Evolutionary conservation across 169 alveolate genomes (phyloP).

Genomic region (Plasmodium fragile): DNA sequence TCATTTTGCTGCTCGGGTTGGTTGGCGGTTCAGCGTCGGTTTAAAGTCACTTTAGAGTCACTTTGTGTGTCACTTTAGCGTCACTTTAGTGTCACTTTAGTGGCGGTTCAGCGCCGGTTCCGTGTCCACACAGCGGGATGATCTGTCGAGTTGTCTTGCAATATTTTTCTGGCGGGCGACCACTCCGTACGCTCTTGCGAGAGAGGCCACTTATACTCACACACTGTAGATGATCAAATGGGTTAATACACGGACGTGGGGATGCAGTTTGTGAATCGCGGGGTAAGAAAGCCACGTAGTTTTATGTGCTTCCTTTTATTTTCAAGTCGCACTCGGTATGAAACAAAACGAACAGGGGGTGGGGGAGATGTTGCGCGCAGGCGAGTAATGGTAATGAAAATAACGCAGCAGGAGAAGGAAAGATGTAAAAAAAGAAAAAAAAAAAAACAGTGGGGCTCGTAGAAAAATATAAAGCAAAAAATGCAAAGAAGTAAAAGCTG

Average conservation of each 20-base stretch:
- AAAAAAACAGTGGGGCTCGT: neutral
- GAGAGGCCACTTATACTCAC: neutral
- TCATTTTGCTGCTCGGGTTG: slow-evolving; percentile 47
- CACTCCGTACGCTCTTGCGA: slow-evolving; percentile 6
- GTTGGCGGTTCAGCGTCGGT: neutral
- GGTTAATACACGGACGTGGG: neutral
- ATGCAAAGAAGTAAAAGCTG: neutral
- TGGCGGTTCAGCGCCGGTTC: too few species aligned
- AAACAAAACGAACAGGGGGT: neutral
- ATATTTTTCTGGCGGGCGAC: neutral
- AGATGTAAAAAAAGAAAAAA: neutral
- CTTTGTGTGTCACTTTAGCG: too few species aligned
- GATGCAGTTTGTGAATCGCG: neutral
- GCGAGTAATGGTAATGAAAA: neutral
- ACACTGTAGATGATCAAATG: neutral
- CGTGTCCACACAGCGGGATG: neutral
- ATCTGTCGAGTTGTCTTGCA: neutral
- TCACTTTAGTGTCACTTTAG: too few species aligned
- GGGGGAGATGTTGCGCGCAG: neutral
- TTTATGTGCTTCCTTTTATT: neutral
- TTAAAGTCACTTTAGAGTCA: too few species aligned
- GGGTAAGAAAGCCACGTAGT: neutral
- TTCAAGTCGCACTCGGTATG: neutral
- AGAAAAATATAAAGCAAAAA: neutral
- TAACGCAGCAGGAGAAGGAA: neutral